phyloP scores from a whole-genome alignment of 257 asterid species.

The Asclepias syriaca region DNA sequence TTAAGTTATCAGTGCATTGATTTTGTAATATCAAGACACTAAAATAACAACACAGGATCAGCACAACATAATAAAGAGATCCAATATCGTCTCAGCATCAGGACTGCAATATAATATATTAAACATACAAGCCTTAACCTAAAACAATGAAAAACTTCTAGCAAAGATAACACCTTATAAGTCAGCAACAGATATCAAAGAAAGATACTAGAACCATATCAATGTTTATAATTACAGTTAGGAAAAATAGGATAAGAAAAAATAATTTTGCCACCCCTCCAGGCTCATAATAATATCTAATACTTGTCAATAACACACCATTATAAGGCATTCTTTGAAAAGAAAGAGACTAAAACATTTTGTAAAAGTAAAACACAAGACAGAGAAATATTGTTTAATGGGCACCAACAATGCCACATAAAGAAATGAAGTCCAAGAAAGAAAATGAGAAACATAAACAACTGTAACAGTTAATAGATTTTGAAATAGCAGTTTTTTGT shows the following conservation, averaged over 20 bases:
- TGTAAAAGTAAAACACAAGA: not conserved
- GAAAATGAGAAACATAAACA: not conserved
- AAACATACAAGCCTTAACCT: not conserved
- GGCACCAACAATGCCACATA: not conserved
- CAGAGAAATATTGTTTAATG: not conserved
- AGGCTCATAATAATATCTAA: not conserved
- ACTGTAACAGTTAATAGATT: not conserved
- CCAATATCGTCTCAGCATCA: constrained; percentile 1
- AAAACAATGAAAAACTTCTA: not conserved
- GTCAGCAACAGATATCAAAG: not conserved
- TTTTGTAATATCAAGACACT: not conserved
- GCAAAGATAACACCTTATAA: not conserved
- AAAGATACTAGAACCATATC: not conserved
- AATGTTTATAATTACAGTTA: not conserved
- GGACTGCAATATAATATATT: not conserved
- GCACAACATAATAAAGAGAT: not conserved
- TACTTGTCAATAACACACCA: not conserved
- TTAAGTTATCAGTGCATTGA: not conserved
- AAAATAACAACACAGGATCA: not conserved
- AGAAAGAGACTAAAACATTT: not conserved
- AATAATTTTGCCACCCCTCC: not conserved
- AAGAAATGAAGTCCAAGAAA: not conserved
- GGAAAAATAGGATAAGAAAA: not conserved
- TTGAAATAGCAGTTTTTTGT: not conserved
- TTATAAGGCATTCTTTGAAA: not conserved